These are phyloP conservation scores for Aspergillus luchuensis DNA, from an alignment of 2,329 filamentous ascomycete genomes.

Conservation along the genomic window DNA sequence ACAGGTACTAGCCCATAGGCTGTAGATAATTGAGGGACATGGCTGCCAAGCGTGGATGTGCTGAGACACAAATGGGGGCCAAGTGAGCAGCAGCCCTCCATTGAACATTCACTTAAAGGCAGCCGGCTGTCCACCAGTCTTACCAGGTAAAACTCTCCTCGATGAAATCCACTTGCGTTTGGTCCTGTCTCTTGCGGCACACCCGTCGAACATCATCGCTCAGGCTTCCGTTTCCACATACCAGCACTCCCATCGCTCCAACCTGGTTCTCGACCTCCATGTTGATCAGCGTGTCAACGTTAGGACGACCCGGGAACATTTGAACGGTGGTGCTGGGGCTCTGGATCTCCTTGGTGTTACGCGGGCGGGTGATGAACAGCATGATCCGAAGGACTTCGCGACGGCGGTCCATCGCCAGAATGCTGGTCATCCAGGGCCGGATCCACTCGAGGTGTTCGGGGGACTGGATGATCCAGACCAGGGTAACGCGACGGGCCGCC, in stretches of 20 bases:
- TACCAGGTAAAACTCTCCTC: conserved; percentile 71
- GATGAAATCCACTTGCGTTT: conserved; percentile 69
- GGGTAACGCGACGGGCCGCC: conserved; percentile 76
- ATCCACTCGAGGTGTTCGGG: conserved; percentile 92
- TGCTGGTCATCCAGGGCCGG: conserved; percentile 76
- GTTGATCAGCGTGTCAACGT: conserved; percentile 74
- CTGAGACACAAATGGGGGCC: neutral
- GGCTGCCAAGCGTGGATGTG: neutral
- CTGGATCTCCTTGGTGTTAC: conserved; percentile 77
- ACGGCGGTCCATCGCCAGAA: conserved; percentile 77
- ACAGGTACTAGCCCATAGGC: neutral
- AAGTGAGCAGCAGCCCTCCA: neutral
- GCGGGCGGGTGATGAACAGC: conserved; percentile 86
- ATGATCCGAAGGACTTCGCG: conserved; percentile 82
- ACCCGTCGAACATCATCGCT: conserved; percentile 74
- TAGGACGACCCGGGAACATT: conserved; percentile 88
- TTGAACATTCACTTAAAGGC: neutral
- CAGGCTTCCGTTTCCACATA: conserved; percentile 74
- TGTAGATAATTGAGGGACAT: neutral
- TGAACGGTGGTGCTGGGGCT: conserved; percentile 78
- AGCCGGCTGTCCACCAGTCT: neutral
- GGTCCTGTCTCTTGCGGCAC: conserved; percentile 63
- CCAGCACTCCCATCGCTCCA: conserved; percentile 85
- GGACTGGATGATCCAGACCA: conserved; percentile 92
- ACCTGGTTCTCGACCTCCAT: conserved; percentile 80